Conservation (phyloP, 176 grass and related monocot species). For the Secale cereale region DNA sequence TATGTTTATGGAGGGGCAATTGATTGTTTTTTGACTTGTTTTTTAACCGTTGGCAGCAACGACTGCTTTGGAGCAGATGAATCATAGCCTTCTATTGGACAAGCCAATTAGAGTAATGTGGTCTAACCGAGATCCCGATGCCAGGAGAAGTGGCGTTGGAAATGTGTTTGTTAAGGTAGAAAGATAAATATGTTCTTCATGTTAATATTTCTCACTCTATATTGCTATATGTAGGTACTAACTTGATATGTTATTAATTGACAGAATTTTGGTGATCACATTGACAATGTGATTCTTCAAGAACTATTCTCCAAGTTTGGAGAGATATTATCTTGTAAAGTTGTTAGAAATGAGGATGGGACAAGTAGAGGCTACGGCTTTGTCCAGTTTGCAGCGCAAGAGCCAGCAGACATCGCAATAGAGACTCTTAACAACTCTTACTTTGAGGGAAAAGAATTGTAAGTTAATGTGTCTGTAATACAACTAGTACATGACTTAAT, state of each 20-base stretch:
- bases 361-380: slow-evolving; percentile 68
- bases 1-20: neutral
- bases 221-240: neutral
- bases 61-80: slow-evolving; percentile 53
- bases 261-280: slow-evolving; percentile 56
- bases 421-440: slow-evolving; percentile 45
- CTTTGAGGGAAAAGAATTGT: slow-evolving; percentile 53
- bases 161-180: slow-evolving; percentile 93
- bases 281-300: slow-evolving; percentile 53
- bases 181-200: neutral
- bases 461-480: slow-evolving; percentile 12
- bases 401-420: slow-evolving; percentile 56
- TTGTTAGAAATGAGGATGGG: slow-evolving; percentile 55
- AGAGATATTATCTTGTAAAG: slow-evolving; percentile 78
- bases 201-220: neutral
- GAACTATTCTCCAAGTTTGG: slow-evolving; percentile 70
- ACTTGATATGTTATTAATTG: neutral
- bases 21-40: slow-evolving; percentile 12
- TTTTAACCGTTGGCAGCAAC: slow-evolving; percentile 35
- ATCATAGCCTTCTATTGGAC: slow-evolving; percentile 55
- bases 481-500: neutral
- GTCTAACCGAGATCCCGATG: slow-evolving; percentile 64
- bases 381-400: slow-evolving; percentile 65
- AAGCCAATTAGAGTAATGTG: slow-evolving; percentile 89
- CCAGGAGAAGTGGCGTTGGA: slow-evolving; percentile 61